These are phyloP conservation scores for Penicillium aurantiogriseum DNA, from an alignment of 2,329 filamentous ascomycete species.

Conservation along the genomic window DNA sequence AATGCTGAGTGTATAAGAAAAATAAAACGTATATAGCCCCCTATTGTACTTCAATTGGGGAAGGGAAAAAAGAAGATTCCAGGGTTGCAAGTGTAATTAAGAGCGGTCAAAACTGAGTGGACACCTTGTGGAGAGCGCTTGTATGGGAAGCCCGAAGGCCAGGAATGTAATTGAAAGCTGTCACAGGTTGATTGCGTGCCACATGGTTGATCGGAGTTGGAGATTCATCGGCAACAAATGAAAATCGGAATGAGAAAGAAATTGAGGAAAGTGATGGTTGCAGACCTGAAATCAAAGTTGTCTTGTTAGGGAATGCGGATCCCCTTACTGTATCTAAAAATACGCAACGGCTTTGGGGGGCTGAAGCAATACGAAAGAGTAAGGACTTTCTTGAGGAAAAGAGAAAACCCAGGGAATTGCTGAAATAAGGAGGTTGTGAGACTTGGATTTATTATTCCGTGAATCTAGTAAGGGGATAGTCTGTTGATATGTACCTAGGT, in stretches of 20 bases:
- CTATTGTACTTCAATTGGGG: neutral
- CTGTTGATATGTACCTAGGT: too few species aligned
- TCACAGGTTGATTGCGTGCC: constrained; percentile 25
- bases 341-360: constrained; percentile 20
- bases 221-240: constrained; percentile 19
- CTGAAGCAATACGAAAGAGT: constrained; percentile 12
- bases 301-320: constrained; percentile 25
- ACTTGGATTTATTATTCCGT: neutral
- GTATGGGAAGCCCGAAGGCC: constrained; percentile 13
- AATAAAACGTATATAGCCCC: constrained; percentile 3
- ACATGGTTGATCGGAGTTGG: constrained; percentile 23
- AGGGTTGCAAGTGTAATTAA: constrained; percentile 18
- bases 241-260: constrained; percentile 20
- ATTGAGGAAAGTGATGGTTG: constrained; percentile 16
- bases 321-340: constrained; percentile 28
- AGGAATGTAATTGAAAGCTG: constrained; percentile 19
- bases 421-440: neutral
- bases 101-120: constrained; percentile 29
- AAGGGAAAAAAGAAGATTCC: constrained; percentile 6
- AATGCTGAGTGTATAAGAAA: constrained; percentile 16
- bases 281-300: constrained; percentile 13
- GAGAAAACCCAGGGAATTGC: neutral
- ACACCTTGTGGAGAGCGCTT: constrained; percentile 22
- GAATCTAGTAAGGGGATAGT: neutral
- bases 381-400: neutral